phyloP scores from a whole-genome alignment of 1,139 yeast genomes.

The Pneumocystis sp. region DNA sequence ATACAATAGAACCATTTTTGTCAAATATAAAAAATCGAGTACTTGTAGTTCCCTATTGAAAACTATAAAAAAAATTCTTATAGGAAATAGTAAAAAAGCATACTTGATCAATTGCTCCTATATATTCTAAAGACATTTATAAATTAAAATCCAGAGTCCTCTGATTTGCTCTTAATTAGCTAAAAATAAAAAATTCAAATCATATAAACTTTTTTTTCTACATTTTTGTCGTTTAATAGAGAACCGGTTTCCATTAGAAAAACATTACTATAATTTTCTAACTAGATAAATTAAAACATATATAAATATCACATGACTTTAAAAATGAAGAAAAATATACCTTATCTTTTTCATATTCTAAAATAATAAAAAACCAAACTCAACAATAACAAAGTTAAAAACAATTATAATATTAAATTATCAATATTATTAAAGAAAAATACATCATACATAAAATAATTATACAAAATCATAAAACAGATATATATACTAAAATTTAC shows the following conservation, averaged over 20 bases:
- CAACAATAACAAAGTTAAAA: too few species aligned
- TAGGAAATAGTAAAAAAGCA: neutral
- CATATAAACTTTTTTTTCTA: neutral
- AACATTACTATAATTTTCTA: too few species aligned
- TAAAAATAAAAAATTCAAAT: neutral
- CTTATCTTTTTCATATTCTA: too few species aligned
- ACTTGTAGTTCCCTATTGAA: slow-evolving; percentile 70
- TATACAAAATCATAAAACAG: too few species aligned
- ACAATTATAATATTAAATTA: too few species aligned
- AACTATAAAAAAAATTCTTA: neutral
- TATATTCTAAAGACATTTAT: slow-evolving; percentile 2
- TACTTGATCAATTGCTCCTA: slow-evolving; percentile 12
- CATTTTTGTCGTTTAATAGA: too few species aligned
- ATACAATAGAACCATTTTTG: slow-evolving; percentile 57
- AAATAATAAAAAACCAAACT: too few species aligned
- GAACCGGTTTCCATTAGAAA: too few species aligned
- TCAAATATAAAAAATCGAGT: slow-evolving; percentile 79
- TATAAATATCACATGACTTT: neutral
- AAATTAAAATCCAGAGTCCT: neutral
- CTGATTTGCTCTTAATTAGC: neutral
- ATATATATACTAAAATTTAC: neutral
- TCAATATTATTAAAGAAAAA: too few species aligned
- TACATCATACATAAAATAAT: too few species aligned
- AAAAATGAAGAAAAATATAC: neutral
- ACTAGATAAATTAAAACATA: too few species aligned